Conservation (phyloP, 2,329 filamentous ascomycete genomes). For the Scedosporium dehoogii region DNA sequence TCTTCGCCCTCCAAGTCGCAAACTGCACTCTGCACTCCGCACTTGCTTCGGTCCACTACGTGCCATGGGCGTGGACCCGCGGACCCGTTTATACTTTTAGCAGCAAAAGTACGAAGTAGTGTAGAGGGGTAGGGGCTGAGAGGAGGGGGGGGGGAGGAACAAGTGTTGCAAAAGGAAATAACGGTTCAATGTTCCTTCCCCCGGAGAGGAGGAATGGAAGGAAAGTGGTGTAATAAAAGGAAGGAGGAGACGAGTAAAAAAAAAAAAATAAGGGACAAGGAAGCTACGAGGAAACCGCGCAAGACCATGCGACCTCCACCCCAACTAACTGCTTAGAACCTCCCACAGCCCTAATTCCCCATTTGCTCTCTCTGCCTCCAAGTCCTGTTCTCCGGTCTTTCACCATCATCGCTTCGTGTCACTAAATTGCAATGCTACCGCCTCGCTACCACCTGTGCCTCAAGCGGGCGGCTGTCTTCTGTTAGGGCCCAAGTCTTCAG, state of each 20-base stretch:
- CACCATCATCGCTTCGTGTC: neutral
- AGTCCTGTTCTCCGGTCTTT: neutral
- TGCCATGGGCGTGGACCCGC: neutral
- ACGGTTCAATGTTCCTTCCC: neutral
- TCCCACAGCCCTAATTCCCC: slow-evolving; percentile 1
- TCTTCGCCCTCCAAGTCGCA: neutral
- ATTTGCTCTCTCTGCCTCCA: neutral
- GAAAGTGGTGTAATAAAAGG: neutral
- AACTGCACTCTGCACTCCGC: neutral
- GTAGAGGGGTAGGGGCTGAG: neutral
- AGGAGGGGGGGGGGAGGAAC: neutral
- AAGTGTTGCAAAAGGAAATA: neutral
- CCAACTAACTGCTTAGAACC: neutral
- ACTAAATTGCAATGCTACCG: neutral
- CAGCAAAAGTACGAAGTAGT: too few species aligned
- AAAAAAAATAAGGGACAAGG: neutral
- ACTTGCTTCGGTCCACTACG: neutral
- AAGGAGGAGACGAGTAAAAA: neutral
- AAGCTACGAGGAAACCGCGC: neutral
- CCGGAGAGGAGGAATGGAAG: neutral
- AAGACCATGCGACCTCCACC: neutral
- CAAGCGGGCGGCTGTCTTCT: neutral
- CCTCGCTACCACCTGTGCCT: neutral
- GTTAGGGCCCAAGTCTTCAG: neutral
- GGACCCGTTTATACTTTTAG: neutral